Conservation (phyloP, 805 yeast species). For the Hanseniaspora lindneri region DNA sequence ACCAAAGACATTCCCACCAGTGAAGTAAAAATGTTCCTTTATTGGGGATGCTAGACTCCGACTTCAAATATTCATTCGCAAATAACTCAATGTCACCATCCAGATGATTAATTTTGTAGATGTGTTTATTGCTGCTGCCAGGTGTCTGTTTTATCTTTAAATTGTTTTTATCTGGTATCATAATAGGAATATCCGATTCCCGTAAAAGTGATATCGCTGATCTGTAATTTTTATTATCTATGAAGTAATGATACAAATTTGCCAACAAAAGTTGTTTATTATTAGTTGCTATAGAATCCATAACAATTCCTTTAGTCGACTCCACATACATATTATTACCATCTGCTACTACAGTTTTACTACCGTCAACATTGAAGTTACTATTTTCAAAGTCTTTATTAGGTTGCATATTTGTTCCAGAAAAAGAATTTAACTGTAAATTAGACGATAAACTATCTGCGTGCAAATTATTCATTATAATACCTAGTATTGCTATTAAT, state of each 20-base stretch:
- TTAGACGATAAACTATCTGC: too few relatives aligned
- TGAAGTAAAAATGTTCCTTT: conserved; percentile 40
- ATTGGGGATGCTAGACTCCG: conserved; percentile 34
- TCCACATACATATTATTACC: background rate
- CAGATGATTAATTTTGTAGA: conserved; percentile 15
- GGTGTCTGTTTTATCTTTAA: conserved; percentile 12
- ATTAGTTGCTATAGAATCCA: conserved; percentile 38
- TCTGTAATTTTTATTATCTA: conserved; percentile 37
- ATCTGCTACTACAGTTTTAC: background rate
- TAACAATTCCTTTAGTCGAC: conserved; percentile 24
- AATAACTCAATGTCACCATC: conserved; percentile 10
- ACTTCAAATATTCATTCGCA: conserved; percentile 24
- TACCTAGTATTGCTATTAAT: too few relatives aligned
- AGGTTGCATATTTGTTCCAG: too few relatives aligned
- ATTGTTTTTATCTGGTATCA: conserved; percentile 18
- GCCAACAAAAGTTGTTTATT: conserved; percentile 41
- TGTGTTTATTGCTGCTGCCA: conserved; percentile 9
- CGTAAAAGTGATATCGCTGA: conserved; percentile 39
- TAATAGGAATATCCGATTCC: conserved; percentile 36
- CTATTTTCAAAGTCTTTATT: too few relatives aligned
- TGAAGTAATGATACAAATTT: conserved; percentile 40
- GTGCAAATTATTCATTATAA: too few relatives aligned
- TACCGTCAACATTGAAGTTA: background rate
- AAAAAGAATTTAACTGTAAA: too few relatives aligned
- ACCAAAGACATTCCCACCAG: conserved; percentile 47